Base-by-base conservation (phyloP, 1,139 yeast species). In the Taiozyma sp. region DNA sequence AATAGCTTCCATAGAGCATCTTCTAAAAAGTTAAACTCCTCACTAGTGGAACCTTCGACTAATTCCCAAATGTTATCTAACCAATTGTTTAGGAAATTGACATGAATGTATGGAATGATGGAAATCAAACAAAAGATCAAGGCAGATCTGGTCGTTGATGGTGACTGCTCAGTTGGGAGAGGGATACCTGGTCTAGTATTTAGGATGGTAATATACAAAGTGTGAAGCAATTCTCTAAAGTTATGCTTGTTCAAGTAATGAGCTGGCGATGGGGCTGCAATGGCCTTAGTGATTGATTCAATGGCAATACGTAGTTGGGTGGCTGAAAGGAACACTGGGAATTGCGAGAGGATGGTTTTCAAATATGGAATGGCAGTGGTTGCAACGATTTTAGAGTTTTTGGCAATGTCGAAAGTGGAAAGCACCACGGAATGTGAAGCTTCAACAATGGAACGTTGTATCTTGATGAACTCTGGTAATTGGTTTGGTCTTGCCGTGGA, bases 391-490 rank as follows among this genome's bases (percentile, higher is more conserved):
- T 52, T 44, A 6, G 62, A 48, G 48, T 57, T 63, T 42, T 51
- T 53, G 44, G 53, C 65, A 48, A 60, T 59, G 22, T 68, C 64
- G 55, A 73, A 75, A 56, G 74, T 77, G 47, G 76, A 71, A 40
- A 86, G 68, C 56, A 84, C 69, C 0, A 84, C 87, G 0, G 90
- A 81, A 62, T 87, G 95, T 1, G 84, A 74, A 0, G 85, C 80
- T 62, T 86, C 95, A 6, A 82, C 66, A 6, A 83, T 56, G 9
- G 75, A 75, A 45, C 68, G 49, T 46, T 58, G 61, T 3, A 43
- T 44, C n/a, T 46, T 45, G 13, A 50, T 42, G 19, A 46, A 42
- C 10, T 49, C 52, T 19, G 53, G 45, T 2, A 48, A 40, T 34
- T 42, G 30, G 8, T 49, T 37, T 29, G 54, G 50, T 30, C 34